These are phyloP conservation scores for Xylaria sp. DNA, from an alignment of 2,329 filamentous ascomycete genomes.

Conservation along the genomic window DNA sequence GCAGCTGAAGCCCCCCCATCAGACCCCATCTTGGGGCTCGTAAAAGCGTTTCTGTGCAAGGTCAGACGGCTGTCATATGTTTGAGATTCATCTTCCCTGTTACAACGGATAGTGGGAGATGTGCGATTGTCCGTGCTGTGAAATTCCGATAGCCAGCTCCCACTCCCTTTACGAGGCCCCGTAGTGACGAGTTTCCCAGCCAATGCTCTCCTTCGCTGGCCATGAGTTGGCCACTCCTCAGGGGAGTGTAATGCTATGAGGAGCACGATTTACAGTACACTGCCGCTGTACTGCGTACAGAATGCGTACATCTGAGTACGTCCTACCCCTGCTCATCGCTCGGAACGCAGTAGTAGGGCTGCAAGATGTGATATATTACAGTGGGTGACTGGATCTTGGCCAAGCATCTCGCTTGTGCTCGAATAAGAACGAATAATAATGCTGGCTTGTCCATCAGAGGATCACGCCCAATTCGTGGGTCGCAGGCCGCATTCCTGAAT, in stretches of 20 bases:
- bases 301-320: constrained; percentile 23
- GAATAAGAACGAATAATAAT: constrained; percentile 16
- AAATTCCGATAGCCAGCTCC: constrained; percentile 1
- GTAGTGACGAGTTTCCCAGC: neutral
- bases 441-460: constrained; percentile 24
- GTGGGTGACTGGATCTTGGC: constrained; percentile 36
- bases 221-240: neutral
- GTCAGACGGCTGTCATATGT: constrained; percentile 13
- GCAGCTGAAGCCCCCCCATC: constrained; percentile 38
- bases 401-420: constrained; percentile 39
- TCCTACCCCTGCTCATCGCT: constrained; percentile 29
- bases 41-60: constrained; percentile 17
- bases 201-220: constrained; percentile 4
- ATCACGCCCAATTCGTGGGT: constrained; percentile 28
- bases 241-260: neutral
- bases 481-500: constrained; percentile 38
- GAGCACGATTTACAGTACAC: neutral
- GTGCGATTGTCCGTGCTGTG: constrained; percentile 18
- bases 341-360: constrained; percentile 23
- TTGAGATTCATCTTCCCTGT: constrained; percentile 17
- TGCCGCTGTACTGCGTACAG: neutral
- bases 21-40: constrained; percentile 17
- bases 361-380: constrained; percentile 36
- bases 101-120: constrained; percentile 15
- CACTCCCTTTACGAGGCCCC: constrained; percentile 16